phyloP scores from a whole-genome alignment of 106 monocot species.

The Ottelia alismoides region DNA sequence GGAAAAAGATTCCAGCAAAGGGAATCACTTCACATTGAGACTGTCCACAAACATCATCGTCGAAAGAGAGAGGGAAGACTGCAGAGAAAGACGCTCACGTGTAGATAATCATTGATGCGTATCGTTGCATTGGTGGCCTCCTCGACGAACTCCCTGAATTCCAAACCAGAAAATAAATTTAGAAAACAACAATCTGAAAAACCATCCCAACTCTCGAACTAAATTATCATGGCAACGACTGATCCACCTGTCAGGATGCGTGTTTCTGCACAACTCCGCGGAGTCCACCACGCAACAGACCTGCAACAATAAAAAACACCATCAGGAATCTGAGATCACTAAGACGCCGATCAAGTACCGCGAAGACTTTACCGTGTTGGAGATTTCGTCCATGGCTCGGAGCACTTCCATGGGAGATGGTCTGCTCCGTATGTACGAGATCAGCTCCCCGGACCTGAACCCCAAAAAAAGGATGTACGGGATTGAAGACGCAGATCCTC shows the following conservation, averaged over 20 bases:
- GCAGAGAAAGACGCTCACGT: slow-evolving; percentile 60
- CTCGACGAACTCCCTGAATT: slow-evolving; percentile 63
- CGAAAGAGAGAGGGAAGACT: too few species aligned
- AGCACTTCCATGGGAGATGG: slow-evolving; percentile 63
- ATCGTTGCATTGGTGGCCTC: slow-evolving; percentile 79
- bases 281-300: slow-evolving; percentile 92
- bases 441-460: slow-evolving; percentile 56
- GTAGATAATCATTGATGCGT: slow-evolving; percentile 76
- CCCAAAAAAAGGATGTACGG: not conserved
- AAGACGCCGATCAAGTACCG: too few species aligned
- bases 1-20: too few species aligned
- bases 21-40: too few species aligned
- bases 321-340: too few species aligned
- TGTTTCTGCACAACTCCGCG: slow-evolving; percentile 84
- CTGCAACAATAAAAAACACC: too few species aligned
- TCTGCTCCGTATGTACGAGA: slow-evolving; percentile 38
- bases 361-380: slow-evolving; percentile 43
- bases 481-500: not conserved
- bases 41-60: too few species aligned
- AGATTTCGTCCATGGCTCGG: slow-evolving; percentile 81
- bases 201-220: not conserved
- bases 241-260: slow-evolving; percentile 72
- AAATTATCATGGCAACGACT: too few species aligned
- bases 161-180: not conserved
- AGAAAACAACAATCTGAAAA: not conserved